Evolutionary conservation across 1,284 basidiomycete genomes (phyloP).

Genomic region (Ustilago cynodontis): DNA sequence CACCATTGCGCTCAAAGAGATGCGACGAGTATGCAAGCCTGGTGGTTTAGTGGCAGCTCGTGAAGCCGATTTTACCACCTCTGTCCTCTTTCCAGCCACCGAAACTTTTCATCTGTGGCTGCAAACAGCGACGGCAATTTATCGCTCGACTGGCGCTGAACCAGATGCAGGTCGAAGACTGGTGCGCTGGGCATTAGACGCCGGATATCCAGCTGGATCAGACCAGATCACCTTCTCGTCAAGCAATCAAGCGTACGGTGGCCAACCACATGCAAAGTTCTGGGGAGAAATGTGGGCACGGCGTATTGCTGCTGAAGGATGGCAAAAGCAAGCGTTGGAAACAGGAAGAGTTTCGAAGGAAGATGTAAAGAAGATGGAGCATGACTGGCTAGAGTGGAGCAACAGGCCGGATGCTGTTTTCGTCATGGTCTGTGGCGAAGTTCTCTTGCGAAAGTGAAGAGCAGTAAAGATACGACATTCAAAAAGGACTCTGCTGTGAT

Average conservation of each 20-base stretch:
- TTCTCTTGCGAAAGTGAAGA: slow-evolving; percentile 30
- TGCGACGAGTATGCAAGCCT: slow-evolving; percentile 41
- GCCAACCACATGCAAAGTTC: slow-evolving; percentile 26
- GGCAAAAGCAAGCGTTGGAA: slow-evolving; percentile 30
- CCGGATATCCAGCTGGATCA: slow-evolving; percentile 18
- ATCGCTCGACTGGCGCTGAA: slow-evolving; percentile 32
- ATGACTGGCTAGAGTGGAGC: slow-evolving; percentile 31
- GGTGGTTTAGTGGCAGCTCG: slow-evolving; percentile 37
- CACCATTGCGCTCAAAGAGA: slow-evolving; percentile 30
- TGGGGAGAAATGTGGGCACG: slow-evolving; percentile 46
- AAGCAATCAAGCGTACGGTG: slow-evolving; percentile 33
- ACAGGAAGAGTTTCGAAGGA: slow-evolving; percentile 19
- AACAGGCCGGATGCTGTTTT: slow-evolving; percentile 24
- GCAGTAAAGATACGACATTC: background rate
- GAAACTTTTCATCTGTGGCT: slow-evolving; percentile 24
- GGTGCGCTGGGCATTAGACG: slow-evolving; percentile 35
- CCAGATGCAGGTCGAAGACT: slow-evolving; percentile 40
- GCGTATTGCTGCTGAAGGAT: slow-evolving; percentile 18
- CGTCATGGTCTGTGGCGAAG: slow-evolving; percentile 39
- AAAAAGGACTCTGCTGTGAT: too few species aligned
- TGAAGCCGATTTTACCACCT: slow-evolving; percentile 27
- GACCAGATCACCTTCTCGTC: slow-evolving; percentile 36
- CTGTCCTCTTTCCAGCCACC: slow-evolving; percentile 19
- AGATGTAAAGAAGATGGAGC: slow-evolving; percentile 21
- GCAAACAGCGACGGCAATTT: slow-evolving; percentile 14